Conservation (phyloP, 768 basidiomycete genomes). For the Nidularia sp. region DNA sequence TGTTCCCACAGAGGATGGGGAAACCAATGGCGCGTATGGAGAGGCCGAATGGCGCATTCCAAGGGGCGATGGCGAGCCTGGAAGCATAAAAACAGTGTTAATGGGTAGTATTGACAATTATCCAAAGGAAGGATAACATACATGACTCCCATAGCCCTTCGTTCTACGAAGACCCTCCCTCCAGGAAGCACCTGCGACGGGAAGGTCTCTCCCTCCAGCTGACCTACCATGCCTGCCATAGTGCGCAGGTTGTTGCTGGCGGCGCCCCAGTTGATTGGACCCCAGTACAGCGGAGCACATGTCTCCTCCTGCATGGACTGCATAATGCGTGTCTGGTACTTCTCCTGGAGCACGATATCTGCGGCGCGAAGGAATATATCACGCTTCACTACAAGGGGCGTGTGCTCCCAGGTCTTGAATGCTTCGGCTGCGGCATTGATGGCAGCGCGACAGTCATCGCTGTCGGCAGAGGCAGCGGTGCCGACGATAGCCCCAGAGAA, state of each 20-base stretch:
- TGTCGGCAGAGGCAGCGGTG: slow-evolving; percentile 38
- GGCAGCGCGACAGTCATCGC: slow-evolving; percentile 38
- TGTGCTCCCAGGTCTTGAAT: slow-evolving; percentile 44
- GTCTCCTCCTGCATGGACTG: slow-evolving; percentile 33
- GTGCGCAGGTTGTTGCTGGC: slow-evolving; percentile 20
- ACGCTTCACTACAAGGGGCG: slow-evolving; percentile 27
- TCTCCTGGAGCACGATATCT: slow-evolving; percentile 36
- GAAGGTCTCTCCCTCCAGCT: slow-evolving; percentile 39
- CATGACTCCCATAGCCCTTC: slow-evolving; percentile 51
- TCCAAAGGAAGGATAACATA: slow-evolving; percentile 17
- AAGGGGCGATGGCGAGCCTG: slow-evolving; percentile 51
- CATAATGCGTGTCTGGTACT: slow-evolving; percentile 29
- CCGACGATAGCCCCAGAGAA: slow-evolving; percentile 38
- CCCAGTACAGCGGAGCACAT: slow-evolving; percentile 24
- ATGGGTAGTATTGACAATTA: not conserved
- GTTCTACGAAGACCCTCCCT: slow-evolving; percentile 36
- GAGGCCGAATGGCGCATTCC: slow-evolving; percentile 49
- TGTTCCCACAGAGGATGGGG: slow-evolving; percentile 53
- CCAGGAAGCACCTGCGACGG: slow-evolving; percentile 38
- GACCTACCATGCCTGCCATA: slow-evolving; percentile 26
- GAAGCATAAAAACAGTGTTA: not conserved
- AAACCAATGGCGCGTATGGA: slow-evolving; percentile 39
- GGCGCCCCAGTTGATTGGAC: slow-evolving; percentile 16
- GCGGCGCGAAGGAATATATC: slow-evolving; percentile 46
- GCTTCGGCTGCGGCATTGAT: slow-evolving; percentile 41